Percentiles rank a stretch among this genome's conserved stretches.
Conservation (phyloP, 2,329 filamentous ascomycete species). For the Aspergillus ruber region DNA sequence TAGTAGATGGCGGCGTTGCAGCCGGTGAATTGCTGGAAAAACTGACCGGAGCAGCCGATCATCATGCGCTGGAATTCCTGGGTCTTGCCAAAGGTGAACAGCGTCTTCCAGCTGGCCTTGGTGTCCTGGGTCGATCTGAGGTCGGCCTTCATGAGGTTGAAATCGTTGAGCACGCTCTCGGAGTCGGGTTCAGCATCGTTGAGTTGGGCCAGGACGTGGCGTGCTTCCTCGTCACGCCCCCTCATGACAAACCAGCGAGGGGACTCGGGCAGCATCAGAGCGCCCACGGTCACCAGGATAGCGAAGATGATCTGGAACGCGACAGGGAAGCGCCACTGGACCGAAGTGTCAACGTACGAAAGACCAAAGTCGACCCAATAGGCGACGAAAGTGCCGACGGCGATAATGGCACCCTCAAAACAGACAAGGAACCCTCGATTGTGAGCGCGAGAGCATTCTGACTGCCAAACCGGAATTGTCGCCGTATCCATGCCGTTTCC, state of each 20-base stretch:
- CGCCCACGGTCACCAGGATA: constrained; percentile 14
- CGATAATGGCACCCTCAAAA: constrained; percentile 28
- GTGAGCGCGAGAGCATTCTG: constrained; percentile 28
- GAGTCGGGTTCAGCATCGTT: constrained; percentile 35
- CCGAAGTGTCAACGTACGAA: constrained; percentile 24
- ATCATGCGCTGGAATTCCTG: constrained; percentile 27
- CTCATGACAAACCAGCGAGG: constrained; percentile 50
- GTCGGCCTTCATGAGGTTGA: constrained; percentile 42
- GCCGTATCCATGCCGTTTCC: constrained; percentile 33
- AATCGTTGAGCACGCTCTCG: constrained; percentile 20
- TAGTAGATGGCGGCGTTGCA: constrained; percentile 44
- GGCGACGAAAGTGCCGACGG: constrained; percentile 26
- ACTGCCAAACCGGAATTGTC: constrained; percentile 36
- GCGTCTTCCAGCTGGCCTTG: constrained; percentile 17
- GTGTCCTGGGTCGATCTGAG: constrained; percentile 30
- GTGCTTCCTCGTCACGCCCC: constrained; percentile 42
- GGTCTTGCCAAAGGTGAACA: constrained; percentile 25
- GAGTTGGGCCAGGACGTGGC: constrained; percentile 43
- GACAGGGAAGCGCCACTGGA: constrained; percentile 41
- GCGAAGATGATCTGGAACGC: constrained; percentile 44
- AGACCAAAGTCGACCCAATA: constrained; percentile 33
- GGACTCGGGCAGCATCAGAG: constrained; percentile 43
- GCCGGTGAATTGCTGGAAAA: constrained; percentile 41
- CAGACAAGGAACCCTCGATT: constrained; percentile 31
- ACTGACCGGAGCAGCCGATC: constrained; percentile 24